Base-by-base conservation (phyloP, 1,284 basidiomycete species). In the Mrakiaceae sp. region DNA sequence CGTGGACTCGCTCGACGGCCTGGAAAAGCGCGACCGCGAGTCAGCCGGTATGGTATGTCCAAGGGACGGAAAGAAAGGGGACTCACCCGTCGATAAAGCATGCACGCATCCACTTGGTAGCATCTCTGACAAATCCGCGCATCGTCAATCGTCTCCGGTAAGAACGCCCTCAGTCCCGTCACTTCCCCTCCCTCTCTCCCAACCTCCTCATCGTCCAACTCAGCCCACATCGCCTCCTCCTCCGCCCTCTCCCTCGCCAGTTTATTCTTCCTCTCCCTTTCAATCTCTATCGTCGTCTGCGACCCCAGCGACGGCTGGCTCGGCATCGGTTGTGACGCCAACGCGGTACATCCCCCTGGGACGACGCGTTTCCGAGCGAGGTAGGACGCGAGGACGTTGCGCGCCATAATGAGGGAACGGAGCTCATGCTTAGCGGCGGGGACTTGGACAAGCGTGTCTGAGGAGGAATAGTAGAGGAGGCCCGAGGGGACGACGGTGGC, bases 381-480 rank as follows among this genome's bases (percentile, higher is more conserved):
- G 73, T 86, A 91, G 4, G 80, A 79, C 0, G 91, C 92, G 72
- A 98, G 81, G 72, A 89, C 86, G 72, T 99, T 99, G 67, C 95
- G 80, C 5, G 84, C 84, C 27, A 84, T 79, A 39, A 98, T 80
- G 57, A 99, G 80, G 0, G 85, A 89, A 49, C 90, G 82, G 42
- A 98, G 77, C 74, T 99, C 95, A 72, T 91, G 90, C 58, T 84
- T 78, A 4, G 83, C 81, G 14, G 84, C 82, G 58, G 86, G 86
- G 6, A 94, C 92, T 47, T 83, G 81, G n/a, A 90, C 84, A 62
- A 97, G 84, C 67, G 90, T 85, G 69, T 93, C 87, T 64, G 83
- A 85, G 72, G 95, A 91, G 0, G 94, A 95, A 73, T 98, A 99
- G 74, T 92, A 97, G 43, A 99, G 80, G 59, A 98, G 76, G 2